Base-by-base conservation (phyloP, 176 grass and related monocot species). In the Oryza meridionalis region DNA sequence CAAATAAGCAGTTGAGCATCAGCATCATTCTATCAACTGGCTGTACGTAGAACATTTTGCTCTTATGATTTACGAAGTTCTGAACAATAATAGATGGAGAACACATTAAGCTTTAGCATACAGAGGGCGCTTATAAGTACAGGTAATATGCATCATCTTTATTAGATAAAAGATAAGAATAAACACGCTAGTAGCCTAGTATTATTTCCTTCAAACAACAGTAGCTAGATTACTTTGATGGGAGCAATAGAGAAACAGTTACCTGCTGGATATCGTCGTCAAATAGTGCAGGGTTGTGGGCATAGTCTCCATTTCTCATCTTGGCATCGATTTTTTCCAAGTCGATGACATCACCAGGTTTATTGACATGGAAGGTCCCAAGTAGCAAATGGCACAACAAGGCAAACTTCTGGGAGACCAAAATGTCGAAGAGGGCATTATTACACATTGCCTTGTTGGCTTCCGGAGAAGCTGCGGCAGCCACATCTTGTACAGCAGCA, bases 401-500 rank as follows among this genome's bases (percentile, higher is more conserved):
- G 38, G 91, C 91, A 84, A 99, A 99, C 70, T 94, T 95, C 53
- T 96, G 91, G 0, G 96, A 96, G 65, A 91, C 64, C 32, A 99
- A 51, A 81, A 99, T 81, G 35, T 94, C 91, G 26, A 89, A 75
- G 65, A 99, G 86, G 77, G 86, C 84, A n/a, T 84, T 92, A 45
- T 84, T 88, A 84, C 91, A 96, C 71, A 87, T 94, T 25, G 77
- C 79, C 53, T 82, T 92, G 72, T 94, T 94, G 70, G 86, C 75
- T 87, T 88, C 87, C 44, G 68, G 50, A 77, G 73, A 84, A 46
- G 77, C 76, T 40, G 77, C 72, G 64, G 68, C 69, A 2, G 40
- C 31, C 33, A 66, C 79, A 78, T 83, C 75, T 82, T 77, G 69
- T 70, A 77, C 79, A 83, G 79, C 22, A 82, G 70, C 47, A 10